phyloP scores from a whole-genome alignment of 345 rosid species.

The Citrus sp. region DNA sequence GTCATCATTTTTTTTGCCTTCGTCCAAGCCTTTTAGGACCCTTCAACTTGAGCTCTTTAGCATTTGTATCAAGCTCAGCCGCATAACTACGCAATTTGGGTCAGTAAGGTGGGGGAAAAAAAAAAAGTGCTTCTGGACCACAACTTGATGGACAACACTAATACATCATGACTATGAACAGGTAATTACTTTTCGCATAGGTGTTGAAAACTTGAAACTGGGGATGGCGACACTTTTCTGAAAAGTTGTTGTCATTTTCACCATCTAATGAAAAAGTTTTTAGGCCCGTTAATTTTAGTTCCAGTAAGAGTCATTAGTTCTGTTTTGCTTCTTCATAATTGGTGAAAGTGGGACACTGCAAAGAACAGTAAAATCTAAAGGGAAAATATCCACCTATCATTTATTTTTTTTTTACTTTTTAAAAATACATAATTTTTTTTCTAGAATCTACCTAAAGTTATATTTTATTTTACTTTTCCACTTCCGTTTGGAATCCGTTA shows the following conservation, averaged over 20 bases:
- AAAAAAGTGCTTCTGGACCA: not conserved
- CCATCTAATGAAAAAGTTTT: not conserved
- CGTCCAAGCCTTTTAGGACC: not conserved
- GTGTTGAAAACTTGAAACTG: not conserved
- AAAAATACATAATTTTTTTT: too few species aligned
- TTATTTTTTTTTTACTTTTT: accelerated
- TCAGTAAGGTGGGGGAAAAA: not conserved
- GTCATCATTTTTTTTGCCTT: conserved; percentile 10
- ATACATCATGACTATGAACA: too few species aligned
- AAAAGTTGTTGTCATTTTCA: not conserved
- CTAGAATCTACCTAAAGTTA: accelerated
- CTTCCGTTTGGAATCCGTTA: too few species aligned
- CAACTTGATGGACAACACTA: not conserved
- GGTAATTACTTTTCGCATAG: too few species aligned
- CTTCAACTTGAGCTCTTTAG: not conserved
- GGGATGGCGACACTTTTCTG: not conserved
- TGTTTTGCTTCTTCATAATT: not conserved
- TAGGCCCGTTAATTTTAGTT: not conserved
- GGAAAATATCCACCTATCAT: accelerated
- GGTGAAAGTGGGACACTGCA: not conserved
- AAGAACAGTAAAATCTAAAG: not conserved
- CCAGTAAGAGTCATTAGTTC: not conserved
- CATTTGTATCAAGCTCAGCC: not conserved
- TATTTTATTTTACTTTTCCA: accelerated
- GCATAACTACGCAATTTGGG: not conserved